Evolutionary conservation across 2,329 filamentous ascomycete species (phyloP), one percentile per base, ranked within the genome.

Genomic region (Verticillium klebahnii): DNA sequence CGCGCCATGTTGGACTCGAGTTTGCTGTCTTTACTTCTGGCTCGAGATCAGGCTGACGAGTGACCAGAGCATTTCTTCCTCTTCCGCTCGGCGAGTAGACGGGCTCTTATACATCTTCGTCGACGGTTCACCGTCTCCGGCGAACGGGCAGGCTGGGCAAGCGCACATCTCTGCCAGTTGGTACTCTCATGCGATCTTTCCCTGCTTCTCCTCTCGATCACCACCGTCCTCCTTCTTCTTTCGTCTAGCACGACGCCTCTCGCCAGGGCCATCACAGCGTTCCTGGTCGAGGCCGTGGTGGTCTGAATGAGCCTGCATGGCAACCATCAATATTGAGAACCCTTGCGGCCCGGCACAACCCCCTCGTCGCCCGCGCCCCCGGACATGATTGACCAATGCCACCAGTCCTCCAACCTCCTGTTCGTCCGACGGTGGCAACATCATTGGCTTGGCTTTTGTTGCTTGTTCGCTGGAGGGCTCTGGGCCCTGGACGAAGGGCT

Each of bases 241-340:
- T 40, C 36, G 34, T 57, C n/a, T n/a, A 39, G 19, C 32, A 23
- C 14, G 12, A n/a, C 56, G 56, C 56, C 15, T 37, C 29, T 23
- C 19, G 12, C 56, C 31, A n/a, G 56, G 56, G 56, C 29, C n/a
- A 19, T 37, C 29, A 37, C 19, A 23, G 19, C 32, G 31, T 32
- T 39, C 15, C 8, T 25, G 32, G 32, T 12, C 31, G 56, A 36
- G 19, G 32, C 11, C 9, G 31, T 23, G 56, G 32, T 52, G 45
- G 45, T 52, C 19, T 3, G 19, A 5, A 23, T 11, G 45, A 25
- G 23, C 45, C 45, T 52, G 45, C 45, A 52, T 52, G 45, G 19
- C 11, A 19, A 40, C 11, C 19, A 25, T 37, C 56, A 57, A 57
- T 57, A 39, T 57, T 57, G 56, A 57, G 56, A 57, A 57, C 56